These are phyloP conservation scores for Sporothrix schenckii DNA, from an alignment of 2,329 filamentous ascomycete species.

Conservation along the genomic window DNA sequence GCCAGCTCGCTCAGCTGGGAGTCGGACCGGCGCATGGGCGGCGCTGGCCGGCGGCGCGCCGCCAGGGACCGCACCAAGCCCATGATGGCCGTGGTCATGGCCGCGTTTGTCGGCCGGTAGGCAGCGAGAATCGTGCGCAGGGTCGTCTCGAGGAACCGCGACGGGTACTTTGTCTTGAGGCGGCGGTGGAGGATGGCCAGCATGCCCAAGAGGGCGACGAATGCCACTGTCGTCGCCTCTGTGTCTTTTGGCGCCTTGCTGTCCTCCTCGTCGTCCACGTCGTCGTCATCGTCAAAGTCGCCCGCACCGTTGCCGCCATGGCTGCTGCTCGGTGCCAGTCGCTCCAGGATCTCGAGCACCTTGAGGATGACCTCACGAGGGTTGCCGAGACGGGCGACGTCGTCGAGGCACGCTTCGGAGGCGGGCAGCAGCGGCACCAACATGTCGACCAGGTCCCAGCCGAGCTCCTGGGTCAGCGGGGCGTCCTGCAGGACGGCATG, in stretches of 20 bases:
- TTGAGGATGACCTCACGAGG: conserved; percentile 81
- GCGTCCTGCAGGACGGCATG: conserved; percentile 63
- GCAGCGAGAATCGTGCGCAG: conserved; percentile 70
- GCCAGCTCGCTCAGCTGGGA: conserved; percentile 30
- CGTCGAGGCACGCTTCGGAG: conserved; percentile 71
- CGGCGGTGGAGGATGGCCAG: conserved; percentile 72
- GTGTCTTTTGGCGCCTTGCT: conserved; percentile 36
- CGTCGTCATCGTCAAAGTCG: conserved; percentile 43
- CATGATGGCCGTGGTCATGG: conserved; percentile 70
- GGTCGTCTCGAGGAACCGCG: conserved; percentile 76
- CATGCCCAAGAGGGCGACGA: conserved; percentile 34
- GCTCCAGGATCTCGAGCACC: conserved; percentile 71
- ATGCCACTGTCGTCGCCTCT: conserved; percentile 33
- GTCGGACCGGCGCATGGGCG: conserved; percentile 60
- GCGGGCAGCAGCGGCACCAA: conserved; percentile 68
- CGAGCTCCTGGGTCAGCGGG: conserved; percentile 74
- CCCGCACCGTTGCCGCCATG: conserved; percentile 43
- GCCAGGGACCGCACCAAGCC: conserved; percentile 71
- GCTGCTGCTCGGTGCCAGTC: conserved; percentile 52
- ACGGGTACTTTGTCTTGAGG: conserved; percentile 76
- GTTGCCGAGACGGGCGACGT: conserved; percentile 75
- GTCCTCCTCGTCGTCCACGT: conserved; percentile 31
- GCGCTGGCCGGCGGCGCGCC: conserved; percentile 65
- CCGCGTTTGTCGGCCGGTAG: conserved; percentile 65
- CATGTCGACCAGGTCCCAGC: conserved; percentile 81